Conservation (phyloP, 176 grass and related monocot genomes). For the Urochloa ruziziensis region DNA sequence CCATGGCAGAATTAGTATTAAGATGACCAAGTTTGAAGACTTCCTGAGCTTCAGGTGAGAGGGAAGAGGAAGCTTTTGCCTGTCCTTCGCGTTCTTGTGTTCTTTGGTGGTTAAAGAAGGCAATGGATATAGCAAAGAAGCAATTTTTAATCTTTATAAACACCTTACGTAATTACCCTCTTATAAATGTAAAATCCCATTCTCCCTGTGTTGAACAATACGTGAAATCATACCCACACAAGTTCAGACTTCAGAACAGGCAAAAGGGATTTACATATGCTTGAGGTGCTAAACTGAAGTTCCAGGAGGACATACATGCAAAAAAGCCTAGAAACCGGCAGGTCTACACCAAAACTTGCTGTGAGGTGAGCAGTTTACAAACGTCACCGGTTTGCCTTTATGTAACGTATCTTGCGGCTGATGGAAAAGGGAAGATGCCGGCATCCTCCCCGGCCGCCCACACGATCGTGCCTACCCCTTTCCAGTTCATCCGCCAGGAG, state of each 20-base stretch:
- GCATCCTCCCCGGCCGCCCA: slow-evolving; percentile 31
- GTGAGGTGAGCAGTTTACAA: slow-evolving; percentile 18
- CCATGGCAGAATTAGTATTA: slow-evolving; percentile 47
- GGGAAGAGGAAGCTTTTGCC: background rate
- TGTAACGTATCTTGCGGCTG: slow-evolving; percentile 40
- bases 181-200: background rate
- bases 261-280: background rate
- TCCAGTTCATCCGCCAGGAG: background rate
- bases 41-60: background rate
- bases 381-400: slow-evolving; percentile 27
- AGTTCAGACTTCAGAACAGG: background rate
- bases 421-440: slow-evolving; percentile 42
- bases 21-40: background rate
- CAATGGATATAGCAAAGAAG: background rate
- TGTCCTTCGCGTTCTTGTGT: background rate
- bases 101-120: slow-evolving; percentile 18
- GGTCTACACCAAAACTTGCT: slow-evolving; percentile 23
- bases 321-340: background rate
- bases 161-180: slow-evolving; percentile 13
- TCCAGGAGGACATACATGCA: background rate
- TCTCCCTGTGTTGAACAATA: background rate
- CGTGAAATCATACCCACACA: background rate
- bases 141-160: background rate
- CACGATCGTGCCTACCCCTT: slow-evolving; percentile 4
- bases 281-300: background rate